Base-by-base conservation (phyloP, 2,329 filamentous ascomycete genomes). In the Pestalotiopsis fici region DNA sequence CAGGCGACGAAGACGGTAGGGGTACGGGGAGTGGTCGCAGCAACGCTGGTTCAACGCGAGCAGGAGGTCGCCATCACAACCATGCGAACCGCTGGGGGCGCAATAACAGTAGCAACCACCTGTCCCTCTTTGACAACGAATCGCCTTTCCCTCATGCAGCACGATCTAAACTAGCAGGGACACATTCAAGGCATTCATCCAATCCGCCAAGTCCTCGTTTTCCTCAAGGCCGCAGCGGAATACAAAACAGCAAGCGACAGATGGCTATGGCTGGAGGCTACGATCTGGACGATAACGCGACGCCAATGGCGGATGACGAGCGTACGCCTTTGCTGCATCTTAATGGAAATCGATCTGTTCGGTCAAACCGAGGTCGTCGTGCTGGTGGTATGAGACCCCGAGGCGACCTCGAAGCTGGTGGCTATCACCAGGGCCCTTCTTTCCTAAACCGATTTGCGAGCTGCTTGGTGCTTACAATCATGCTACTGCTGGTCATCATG, bases 401-500 rank as follows among this genome's bases (percentile, higher is more conserved):
- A 15, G 28, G 47, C 27, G 65, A 66, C n/a, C 13, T 93, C 62
- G 94, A 97, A 74, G 88, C 92, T 65, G 90, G 93, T 75, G 87
- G 90, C 27, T 90, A 90, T 75, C 84, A 88, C 63, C 85, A 87
- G 65, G 83, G 86, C 61, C 88, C 88, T 27, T 85, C 92, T 73
- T 86, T 92, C 82, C 77, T 91, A 78, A 83, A 89, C 71, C 89
- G 92, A 39, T 93, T 94, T 74, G 93, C 94, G n/a, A 93, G 94
- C 66, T 98, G 94, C 76, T 83, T 97, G 12, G 87, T 97, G 13
- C 86, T 97, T n/a, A 90, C 91, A 2, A 86, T 97, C 69, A 90
- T 98, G 82, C 82, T 98, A 25, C 80, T 96, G 47, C 83, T 97
- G 18, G 88, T 98, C 55, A 87, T 97, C 60, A 91, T 94, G n/a